phyloP scores from a whole-genome alignment of 179 eudicot genomes.

The Pouteria campechiana region DNA sequence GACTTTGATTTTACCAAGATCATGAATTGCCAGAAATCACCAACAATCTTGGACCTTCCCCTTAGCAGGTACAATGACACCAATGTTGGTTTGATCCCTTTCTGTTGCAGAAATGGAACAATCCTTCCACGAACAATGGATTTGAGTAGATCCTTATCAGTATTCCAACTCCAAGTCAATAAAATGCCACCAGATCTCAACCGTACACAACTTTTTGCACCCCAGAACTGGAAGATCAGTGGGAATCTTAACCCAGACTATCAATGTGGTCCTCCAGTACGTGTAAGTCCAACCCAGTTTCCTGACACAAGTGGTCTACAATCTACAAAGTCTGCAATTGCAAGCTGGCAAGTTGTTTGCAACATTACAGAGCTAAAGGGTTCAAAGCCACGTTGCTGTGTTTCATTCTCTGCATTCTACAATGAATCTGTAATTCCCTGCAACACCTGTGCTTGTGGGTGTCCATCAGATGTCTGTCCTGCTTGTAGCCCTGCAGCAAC shows the following conservation, averaged over 20 bases:
- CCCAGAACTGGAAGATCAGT: constrained; percentile 70
- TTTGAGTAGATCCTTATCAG: constrained; percentile 34
- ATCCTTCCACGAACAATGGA: constrained; percentile 66
- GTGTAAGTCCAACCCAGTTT: constrained; percentile 51
- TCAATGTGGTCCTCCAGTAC: constrained; percentile 60
- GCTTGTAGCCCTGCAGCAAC: constrained; percentile 39
- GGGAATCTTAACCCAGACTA: constrained; percentile 49
- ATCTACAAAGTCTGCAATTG: constrained; percentile 38
- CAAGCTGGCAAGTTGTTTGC: constrained; percentile 89
- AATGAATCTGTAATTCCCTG: constrained; percentile 82
- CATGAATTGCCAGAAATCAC: constrained; percentile 55
- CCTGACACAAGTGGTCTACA: constrained; percentile 51
- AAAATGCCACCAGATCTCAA: constrained; percentile 87
- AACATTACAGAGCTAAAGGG: constrained; percentile 37
- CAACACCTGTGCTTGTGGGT: constrained; percentile 91
- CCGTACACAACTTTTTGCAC: constrained; percentile 44
- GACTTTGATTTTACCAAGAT: constrained; percentile 61
- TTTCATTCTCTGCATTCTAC: constrained; percentile 71
- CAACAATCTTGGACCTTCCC: constrained; percentile 73
- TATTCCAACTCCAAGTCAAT: constrained; percentile 57
- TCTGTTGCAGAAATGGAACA: constrained; percentile 77
- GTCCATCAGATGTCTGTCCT: constrained; percentile 48
- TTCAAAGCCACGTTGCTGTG: constrained; percentile 59
- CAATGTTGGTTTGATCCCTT: constrained; percentile 48
- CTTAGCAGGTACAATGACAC: constrained; percentile 49